Evolutionary conservation across 805 yeast species (phyloP).

Genomic region (Yarrowia osloensis): DNA sequence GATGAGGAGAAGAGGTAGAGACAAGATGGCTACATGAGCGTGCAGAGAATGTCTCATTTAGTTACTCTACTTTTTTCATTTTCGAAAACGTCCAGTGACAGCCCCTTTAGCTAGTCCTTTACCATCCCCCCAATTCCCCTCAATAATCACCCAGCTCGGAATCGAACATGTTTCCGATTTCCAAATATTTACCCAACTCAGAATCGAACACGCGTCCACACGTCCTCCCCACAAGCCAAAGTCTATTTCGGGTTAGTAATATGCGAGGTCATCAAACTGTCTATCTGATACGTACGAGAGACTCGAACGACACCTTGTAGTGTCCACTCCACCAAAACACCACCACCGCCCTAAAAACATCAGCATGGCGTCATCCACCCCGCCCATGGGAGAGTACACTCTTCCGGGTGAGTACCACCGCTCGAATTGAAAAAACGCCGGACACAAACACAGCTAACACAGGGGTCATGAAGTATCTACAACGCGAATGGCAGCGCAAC

Average conservation of each 20-base stretch:
- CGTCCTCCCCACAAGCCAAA: neutral
- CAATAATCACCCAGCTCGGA: too few species aligned
- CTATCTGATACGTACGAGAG: slow-evolving; percentile 2
- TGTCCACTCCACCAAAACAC: neutral
- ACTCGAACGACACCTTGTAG: neutral
- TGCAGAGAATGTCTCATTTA: too few species aligned
- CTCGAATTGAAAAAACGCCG: too few species aligned
- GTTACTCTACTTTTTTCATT: too few species aligned
- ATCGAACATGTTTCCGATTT: too few species aligned
- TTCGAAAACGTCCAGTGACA: too few species aligned
- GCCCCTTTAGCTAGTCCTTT: too few species aligned
- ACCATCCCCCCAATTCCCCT: too few species aligned
- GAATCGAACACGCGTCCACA: slow-evolving; percentile 1
- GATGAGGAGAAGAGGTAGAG: too few species aligned
- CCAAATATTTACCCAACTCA: neutral
- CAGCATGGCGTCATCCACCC: slow-evolving; percentile 32
- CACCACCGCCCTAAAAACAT: neutral
- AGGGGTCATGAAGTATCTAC: slow-evolving; percentile 65
- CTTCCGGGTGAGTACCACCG: slow-evolving; percentile 40
- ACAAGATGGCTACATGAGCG: too few species aligned
- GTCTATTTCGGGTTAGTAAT: neutral
- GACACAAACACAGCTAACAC: too few species aligned
- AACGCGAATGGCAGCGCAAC: slow-evolving; percentile 61
- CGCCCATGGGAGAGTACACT: slow-evolving; percentile 41
- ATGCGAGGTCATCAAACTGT: neutral